Evolutionary conservation across 202 grass and related monocot species (phyloP).

Genomic region (Digitaria exilis): DNA sequence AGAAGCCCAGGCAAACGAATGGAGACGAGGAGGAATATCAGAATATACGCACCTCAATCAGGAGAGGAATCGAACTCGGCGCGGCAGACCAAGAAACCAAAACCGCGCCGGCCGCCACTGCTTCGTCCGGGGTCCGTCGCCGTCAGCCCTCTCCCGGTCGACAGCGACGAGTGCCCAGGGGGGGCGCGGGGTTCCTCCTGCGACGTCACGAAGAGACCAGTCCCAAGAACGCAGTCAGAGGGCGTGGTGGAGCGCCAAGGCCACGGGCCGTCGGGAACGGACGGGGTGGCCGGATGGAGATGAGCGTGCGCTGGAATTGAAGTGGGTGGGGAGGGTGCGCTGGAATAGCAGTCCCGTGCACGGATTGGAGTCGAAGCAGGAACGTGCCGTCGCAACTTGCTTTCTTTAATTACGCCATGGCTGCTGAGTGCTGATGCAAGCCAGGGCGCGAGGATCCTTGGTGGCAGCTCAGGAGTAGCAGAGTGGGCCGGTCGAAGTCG

Average conservation of each 20-base stretch:
- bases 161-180: constrained; percentile 6
- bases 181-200: not conserved
- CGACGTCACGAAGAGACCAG: not conserved
- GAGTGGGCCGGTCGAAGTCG: too few species aligned
- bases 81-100: not conserved
- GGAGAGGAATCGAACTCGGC: not conserved
- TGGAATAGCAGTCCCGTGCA: too few species aligned
- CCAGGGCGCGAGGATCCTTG: too few species aligned
- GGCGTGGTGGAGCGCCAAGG: not conserved
- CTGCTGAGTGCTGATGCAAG: too few species aligned
- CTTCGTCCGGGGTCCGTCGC: not conserved
- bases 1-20: not conserved
- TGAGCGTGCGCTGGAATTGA: not conserved
- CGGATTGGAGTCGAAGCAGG: too few species aligned
- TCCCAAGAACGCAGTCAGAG: not conserved
- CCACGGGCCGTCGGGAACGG: not conserved
- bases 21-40: not conserved
- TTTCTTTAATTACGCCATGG: too few species aligned
- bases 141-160: not conserved
- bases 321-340: too few species aligned
- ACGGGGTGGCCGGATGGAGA: not conserved
- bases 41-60: constrained; percentile 1
- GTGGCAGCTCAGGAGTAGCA: too few species aligned
- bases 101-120: not conserved
- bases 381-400: too few species aligned